Conservation (phyloP, 805 yeast species). For the Ogataea trehaloabstinens region DNA sequence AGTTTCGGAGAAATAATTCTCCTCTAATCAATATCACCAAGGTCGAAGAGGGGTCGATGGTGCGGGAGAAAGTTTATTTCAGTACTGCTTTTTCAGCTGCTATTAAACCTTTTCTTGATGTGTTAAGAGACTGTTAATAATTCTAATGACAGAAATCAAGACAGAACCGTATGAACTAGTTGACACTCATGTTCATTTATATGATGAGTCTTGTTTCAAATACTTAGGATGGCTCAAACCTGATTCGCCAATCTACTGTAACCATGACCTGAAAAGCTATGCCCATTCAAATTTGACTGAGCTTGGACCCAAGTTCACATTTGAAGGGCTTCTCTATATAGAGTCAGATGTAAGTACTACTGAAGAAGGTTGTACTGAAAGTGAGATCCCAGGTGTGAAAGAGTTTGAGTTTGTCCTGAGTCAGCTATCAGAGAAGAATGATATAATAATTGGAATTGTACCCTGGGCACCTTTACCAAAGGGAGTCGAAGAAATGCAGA, state of each 20-base stretch:
- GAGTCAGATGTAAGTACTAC: slow-evolving; percentile 32
- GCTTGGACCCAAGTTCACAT: slow-evolving; percentile 16
- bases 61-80: too few relatives aligned
- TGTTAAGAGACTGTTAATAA: too few relatives aligned
- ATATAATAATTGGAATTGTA: slow-evolving; percentile 24
- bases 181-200: slow-evolving; percentile 40
- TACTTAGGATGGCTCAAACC: slow-evolving; percentile 32
- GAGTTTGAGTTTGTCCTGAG: slow-evolving; percentile 27
- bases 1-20: too few relatives aligned
- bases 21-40: too few relatives aligned
- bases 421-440: slow-evolving; percentile 13
- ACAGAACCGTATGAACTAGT: slow-evolving; percentile 14
- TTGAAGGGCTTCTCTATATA: slow-evolving; percentile 33
- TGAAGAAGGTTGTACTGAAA: slow-evolving; percentile 16
- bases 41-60: too few relatives aligned
- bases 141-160: too few relatives aligned
- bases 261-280: slow-evolving; percentile 31
- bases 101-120: too few relatives aligned
- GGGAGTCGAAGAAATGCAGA: slow-evolving; percentile 27
- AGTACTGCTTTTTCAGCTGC: too few relatives aligned
- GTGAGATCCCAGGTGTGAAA: slow-evolving; percentile 28
- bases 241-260: slow-evolving; percentile 25
- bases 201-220: slow-evolving; percentile 16
- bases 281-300: slow-evolving; percentile 3
- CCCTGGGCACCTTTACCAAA: slow-evolving; percentile 46